Evolutionary conservation across 495 filamentous ascomycete species (phyloP).

Genomic region (Neurospora intermedia): DNA sequence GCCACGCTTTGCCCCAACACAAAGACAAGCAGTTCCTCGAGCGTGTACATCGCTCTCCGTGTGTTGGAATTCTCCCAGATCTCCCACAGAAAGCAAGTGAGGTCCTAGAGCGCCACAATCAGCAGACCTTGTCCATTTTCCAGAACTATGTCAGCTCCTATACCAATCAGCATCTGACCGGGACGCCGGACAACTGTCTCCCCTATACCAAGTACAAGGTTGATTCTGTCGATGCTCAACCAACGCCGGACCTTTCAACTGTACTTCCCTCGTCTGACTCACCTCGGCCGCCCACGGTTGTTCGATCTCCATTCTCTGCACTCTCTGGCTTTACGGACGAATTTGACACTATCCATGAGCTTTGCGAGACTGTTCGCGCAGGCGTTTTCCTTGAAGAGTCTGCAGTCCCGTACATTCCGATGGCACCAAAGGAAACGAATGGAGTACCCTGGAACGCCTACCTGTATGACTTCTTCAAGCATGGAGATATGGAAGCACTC

Average conservation of each 20-base stretch:
- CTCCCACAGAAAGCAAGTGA: conserved; percentile 46
- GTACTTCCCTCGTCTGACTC: neutral
- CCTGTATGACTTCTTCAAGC: conserved; percentile 63
- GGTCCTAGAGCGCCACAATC: conserved; percentile 50
- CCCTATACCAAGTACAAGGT: conserved; percentile 41
- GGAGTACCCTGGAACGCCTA: conserved; percentile 54
- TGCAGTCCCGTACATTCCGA: conserved; percentile 53
- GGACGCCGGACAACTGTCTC: conserved; percentile 37
- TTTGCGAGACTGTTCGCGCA: conserved; percentile 49
- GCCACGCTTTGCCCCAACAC: conserved; percentile 9
- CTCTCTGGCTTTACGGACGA: conserved; percentile 55
- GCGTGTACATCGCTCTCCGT: conserved; percentile 40
- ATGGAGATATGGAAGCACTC: conserved; percentile 49
- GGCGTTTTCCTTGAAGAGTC: conserved; percentile 64
- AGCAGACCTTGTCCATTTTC: conserved; percentile 50
- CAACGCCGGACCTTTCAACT: neutral
- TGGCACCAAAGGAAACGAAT: conserved; percentile 40
- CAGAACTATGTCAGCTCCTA: conserved; percentile 59
- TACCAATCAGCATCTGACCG: conserved; percentile 47
- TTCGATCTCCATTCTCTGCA: conserved; percentile 58
- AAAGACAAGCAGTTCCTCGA: conserved; percentile 17
- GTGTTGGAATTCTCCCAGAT: conserved; percentile 49
- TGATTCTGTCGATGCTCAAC: neutral
- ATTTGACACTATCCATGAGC: conserved; percentile 50
- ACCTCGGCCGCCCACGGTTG: conserved; percentile 7